Evolutionary conservation across 2,329 filamentous ascomycete genomes (phyloP).

Genomic region (Pseudodiploospora longispora): DNA sequence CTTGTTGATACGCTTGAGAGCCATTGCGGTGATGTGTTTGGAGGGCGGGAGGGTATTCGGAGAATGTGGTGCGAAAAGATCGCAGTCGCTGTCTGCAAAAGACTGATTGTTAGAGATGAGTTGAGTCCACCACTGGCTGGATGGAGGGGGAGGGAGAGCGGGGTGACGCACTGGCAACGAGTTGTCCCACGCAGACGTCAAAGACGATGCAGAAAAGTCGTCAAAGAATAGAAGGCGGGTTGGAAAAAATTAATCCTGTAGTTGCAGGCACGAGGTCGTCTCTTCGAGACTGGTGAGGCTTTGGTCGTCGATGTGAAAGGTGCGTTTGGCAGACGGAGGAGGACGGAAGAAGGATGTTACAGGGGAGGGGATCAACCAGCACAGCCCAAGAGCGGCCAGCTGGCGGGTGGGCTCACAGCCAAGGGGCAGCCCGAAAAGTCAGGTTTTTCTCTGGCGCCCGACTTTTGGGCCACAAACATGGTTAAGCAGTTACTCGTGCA

Average conservation of each 20-base stretch:
- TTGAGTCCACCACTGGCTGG: constrained; percentile 5
- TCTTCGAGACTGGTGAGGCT: background rate
- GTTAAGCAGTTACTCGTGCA: constrained; percentile 3
- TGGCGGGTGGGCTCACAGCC: constrained; percentile 2
- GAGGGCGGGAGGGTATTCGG: constrained; percentile 13
- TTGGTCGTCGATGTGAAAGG: constrained; percentile 8
- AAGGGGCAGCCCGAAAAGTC: constrained; percentile 24
- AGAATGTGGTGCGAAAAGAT: constrained; percentile 8
- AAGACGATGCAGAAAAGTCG: constrained; percentile 13
- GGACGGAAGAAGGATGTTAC: constrained; percentile 3
- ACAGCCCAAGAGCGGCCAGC: background rate
- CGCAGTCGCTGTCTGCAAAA: constrained; percentile 15
- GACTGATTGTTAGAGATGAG: constrained; percentile 2
- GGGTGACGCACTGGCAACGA: constrained; percentile 20
- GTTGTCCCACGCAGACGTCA: constrained; percentile 2
- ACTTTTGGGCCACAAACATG: constrained; percentile 1
- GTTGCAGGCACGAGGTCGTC: background rate
- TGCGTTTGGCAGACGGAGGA: background rate
- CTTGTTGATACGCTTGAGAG: constrained; percentile 92
- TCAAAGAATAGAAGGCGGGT: constrained; percentile 10
- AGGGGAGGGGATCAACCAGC: background rate
- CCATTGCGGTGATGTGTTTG: constrained; percentile 49
- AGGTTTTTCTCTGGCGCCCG: constrained; percentile 16
- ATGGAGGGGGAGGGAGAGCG: constrained; percentile 10
- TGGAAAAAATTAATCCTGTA: constrained; percentile 4